Percentiles rank a stretch among this genome's conserved stretches.
Evolutionary conservation across 1,284 basidiomycete genomes (phyloP).

Genomic region (Boletus semigastroideus): DNA sequence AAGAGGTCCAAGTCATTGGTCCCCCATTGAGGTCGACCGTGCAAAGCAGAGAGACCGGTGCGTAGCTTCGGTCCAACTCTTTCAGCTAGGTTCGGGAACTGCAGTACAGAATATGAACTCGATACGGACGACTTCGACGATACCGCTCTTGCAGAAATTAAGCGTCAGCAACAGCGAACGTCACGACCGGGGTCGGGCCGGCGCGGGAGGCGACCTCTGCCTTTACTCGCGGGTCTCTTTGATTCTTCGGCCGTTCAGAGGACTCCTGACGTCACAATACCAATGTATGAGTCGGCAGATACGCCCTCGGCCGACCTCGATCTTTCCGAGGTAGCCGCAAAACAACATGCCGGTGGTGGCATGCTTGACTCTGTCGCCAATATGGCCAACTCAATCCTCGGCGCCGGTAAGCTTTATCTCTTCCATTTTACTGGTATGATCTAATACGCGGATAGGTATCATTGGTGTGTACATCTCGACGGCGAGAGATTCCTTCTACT

Average conservation of each 20-base stretch:
- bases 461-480: constrained; percentile 58
- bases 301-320: constrained; percentile 44
- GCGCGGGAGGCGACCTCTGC: constrained; percentile 58
- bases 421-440: not conserved
- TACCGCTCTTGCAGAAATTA: constrained; percentile 42
- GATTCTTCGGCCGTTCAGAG: constrained; percentile 59
- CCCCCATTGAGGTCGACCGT: constrained; percentile 68
- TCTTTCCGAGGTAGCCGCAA: constrained; percentile 65
- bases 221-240: constrained; percentile 68
- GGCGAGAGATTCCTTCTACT: not conserved
- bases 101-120: constrained; percentile 65
- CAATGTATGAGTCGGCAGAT: constrained; percentile 36
- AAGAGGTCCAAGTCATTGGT: constrained; percentile 64
- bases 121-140: constrained; percentile 77
- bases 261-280: constrained; percentile 53
- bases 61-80: constrained; percentile 29
- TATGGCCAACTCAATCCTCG: constrained; percentile 96
- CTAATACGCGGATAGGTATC: constrained; percentile 55
- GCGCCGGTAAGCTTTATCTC: constrained; percentile 65
- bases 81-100: constrained; percentile 10
- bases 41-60: constrained; percentile 75
- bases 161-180: constrained; percentile 32
- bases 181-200: constrained; percentile 31
- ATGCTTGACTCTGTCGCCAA: constrained; percentile 86
- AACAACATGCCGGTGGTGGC: constrained; percentile 71